Conservation (phyloP, 2,329 filamentous ascomycete species). For the Curvularia lunata region DNA sequence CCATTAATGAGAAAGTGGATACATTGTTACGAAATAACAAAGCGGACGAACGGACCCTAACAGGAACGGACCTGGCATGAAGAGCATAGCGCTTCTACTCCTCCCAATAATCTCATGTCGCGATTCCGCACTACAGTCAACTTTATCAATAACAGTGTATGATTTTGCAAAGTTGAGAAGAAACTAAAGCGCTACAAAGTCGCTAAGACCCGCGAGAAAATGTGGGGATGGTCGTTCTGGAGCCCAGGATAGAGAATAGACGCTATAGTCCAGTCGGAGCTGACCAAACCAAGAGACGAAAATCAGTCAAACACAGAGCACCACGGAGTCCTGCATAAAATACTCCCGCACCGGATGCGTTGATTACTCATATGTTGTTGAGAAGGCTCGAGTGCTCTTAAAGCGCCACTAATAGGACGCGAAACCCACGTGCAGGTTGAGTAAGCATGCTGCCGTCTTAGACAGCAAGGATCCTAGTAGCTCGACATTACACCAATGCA, state of each 20-base stretch:
- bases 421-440: neutral
- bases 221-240: neutral
- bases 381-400: slow-evolving; percentile 5
- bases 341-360: no score
- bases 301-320: no score
- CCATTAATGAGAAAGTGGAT: neutral
- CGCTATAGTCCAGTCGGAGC: neutral
- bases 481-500: neutral
- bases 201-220: neutral
- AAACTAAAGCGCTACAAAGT: neutral
- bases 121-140: neutral
- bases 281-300: neutral
- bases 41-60: neutral
- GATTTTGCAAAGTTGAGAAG: neutral
- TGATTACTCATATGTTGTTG: neutral
- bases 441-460: neutral
- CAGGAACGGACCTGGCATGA: neutral
- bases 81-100: neutral
- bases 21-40: neutral
- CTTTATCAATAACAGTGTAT: neutral
- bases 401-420: slow-evolving; percentile 7
- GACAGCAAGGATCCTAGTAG: neutral
- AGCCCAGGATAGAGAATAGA: neutral
- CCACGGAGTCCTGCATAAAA: neutral
- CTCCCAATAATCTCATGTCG: neutral